These are phyloP conservation scores for Coemansia sp. DNA, from an alignment of 192 early-diverging fungal species.

Conservation along the genomic window DNA sequence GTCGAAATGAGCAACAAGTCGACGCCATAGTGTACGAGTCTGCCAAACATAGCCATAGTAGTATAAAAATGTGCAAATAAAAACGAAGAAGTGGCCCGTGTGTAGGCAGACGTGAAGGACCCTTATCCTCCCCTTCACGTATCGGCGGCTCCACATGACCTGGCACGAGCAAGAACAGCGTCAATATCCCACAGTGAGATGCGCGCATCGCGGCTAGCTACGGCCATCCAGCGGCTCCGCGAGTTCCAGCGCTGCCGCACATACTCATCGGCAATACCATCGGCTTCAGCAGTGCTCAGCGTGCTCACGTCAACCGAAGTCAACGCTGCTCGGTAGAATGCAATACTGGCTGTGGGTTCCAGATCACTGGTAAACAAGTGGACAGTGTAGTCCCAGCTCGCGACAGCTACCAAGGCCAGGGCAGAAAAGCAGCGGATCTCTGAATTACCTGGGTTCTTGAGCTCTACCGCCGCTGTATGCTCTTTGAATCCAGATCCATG, in stretches of 20 bases:
- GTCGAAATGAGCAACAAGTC: constrained; percentile 44
- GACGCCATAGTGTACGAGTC: constrained; percentile 25
- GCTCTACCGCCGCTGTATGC: neutral
- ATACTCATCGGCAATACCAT: constrained; percentile 20
- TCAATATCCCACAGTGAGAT: constrained; percentile 46
- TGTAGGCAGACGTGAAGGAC: neutral
- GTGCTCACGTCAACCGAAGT: constrained; percentile 41
- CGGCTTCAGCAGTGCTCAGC: constrained; percentile 14
- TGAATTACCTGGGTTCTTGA: constrained; percentile 31
- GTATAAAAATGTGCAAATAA: neutral
- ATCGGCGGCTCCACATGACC: neutral
- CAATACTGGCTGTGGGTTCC: constrained; percentile 9
- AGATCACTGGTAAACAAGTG: constrained; percentile 27
- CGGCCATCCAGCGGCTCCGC: constrained; percentile 47
- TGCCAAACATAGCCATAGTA: constrained; percentile 29
- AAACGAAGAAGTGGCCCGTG: neutral
- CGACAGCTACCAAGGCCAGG: constrained; percentile 24
- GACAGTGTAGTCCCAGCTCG: constrained; percentile 50
- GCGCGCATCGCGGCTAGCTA: constrained; percentile 44
- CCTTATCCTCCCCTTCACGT: neutral
- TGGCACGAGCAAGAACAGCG: neutral
- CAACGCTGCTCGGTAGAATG: constrained; percentile 45
- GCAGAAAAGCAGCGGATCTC: constrained; percentile 32
- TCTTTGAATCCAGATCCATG: neutral
- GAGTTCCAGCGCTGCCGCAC: constrained; percentile 43